A percentile compares a stretch with the other conserved stretches of the same genome.
These are phyloP conservation scores for Hyphodiscus hymeniophilus DNA, from an alignment of 495 filamentous ascomycete species.

Conservation along the genomic window DNA sequence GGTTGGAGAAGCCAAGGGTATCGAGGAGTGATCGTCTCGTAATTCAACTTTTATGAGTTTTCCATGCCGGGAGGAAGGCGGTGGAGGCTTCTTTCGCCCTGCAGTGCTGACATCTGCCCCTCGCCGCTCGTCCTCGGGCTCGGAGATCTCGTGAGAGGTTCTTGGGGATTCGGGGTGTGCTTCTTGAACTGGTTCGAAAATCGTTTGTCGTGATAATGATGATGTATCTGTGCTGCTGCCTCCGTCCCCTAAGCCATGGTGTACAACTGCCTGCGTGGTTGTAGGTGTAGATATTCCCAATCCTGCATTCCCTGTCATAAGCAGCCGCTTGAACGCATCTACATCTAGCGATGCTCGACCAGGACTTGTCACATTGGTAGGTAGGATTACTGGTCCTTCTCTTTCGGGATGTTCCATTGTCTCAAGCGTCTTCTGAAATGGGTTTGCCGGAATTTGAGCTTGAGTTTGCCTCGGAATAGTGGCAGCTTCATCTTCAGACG, in stretches of 20 bases:
- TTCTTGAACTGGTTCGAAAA: slow-evolving; percentile 22
- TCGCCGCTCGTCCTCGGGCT: slow-evolving; percentile 18
- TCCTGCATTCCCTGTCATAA: slow-evolving; percentile 50
- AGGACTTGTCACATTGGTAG: slow-evolving; percentile 12
- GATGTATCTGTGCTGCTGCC: slow-evolving; percentile 25
- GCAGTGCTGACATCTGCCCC: slow-evolving; percentile 1
- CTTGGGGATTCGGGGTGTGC: slow-evolving; percentile 21
- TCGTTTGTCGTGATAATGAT: slow-evolving; percentile 23
- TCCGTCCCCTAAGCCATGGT: slow-evolving; percentile 17
- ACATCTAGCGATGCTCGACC: slow-evolving; percentile 46
- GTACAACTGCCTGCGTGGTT: slow-evolving; percentile 6
- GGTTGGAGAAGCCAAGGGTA: not conserved
- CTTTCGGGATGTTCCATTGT: slow-evolving; percentile 30
- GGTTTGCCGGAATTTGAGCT: slow-evolving; percentile 35
- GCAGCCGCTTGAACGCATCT: slow-evolving; percentile 50
- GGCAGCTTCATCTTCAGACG: slow-evolving; percentile 13
- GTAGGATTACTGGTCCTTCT: slow-evolving; percentile 17
- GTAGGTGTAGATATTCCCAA: slow-evolving; percentile 7
- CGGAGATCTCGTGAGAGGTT: slow-evolving; percentile 23
- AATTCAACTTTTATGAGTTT: slow-evolving; percentile 25
- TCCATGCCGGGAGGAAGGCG: slow-evolving; percentile 23
- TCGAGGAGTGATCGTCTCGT: slow-evolving; percentile 13
- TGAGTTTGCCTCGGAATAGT: slow-evolving; percentile 8
- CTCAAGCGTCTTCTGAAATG: slow-evolving; percentile 40
- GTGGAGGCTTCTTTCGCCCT: slow-evolving; percentile 19